phyloP scores from a whole-genome alignment of 2,329 filamentous ascomycete genomes.

The Dactylellina drechsleri region DNA sequence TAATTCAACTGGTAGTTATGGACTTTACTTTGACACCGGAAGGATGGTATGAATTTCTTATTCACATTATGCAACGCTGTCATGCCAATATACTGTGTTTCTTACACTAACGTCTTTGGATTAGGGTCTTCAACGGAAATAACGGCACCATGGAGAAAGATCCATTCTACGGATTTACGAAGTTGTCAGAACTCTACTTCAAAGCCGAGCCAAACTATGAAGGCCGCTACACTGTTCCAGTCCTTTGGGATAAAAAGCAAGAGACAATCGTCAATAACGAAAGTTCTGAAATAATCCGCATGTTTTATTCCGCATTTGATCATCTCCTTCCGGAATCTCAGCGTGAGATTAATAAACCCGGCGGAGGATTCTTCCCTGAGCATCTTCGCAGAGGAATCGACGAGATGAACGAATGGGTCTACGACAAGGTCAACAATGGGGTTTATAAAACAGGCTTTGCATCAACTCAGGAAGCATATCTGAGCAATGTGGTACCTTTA shows the following conservation, averaged over 20 bases:
- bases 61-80: not conserved
- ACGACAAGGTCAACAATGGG: conserved; percentile 74
- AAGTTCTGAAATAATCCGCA: conserved; percentile 89
- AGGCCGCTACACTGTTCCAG: conserved; percentile 87
- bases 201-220: conserved; percentile 75
- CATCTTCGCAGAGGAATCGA: conserved; percentile 42
- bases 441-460: conserved; percentile 77
- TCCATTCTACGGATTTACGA: conserved; percentile 76
- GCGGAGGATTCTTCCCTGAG: conserved; percentile 38
- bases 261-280: conserved; percentile 89
- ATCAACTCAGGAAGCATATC: conserved; percentile 81
- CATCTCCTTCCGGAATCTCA: conserved; percentile 65
- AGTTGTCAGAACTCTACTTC: conserved; percentile 84
- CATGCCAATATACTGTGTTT: not conserved
- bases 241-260: conserved; percentile 80
- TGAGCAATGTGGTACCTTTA: conserved; percentile 62
- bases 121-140: conserved; percentile 47
- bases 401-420: conserved; percentile 40
- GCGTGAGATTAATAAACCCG: conserved; percentile 67
- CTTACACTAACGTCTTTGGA: not conserved
- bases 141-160: conserved; percentile 62
- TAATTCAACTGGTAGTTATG: conserved; percentile 42
- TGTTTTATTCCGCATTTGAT: conserved; percentile 86
- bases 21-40: conserved; percentile 47
- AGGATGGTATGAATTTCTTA: conserved; percentile 30